phyloP scores from a whole-genome alignment of 164 flowering plant genomes.

The Umbellularia californica region DNA sequence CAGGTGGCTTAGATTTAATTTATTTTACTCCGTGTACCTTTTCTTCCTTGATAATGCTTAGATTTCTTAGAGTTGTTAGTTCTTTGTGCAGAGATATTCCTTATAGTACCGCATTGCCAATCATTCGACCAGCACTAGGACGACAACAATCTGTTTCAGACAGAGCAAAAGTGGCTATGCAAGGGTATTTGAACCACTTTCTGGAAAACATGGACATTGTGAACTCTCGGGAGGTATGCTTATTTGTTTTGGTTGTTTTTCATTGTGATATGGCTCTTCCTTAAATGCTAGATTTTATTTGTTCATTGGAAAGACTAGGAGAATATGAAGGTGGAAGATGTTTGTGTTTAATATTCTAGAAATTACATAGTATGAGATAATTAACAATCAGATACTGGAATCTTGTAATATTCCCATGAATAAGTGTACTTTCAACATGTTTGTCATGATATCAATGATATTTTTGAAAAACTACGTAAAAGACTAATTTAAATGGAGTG shows the following conservation, averaged over 20 bases:
- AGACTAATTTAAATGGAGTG: too few species aligned
- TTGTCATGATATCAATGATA: too few species aligned
- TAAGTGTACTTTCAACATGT: too few species aligned
- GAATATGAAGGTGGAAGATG: too few species aligned
- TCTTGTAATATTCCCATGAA: too few species aligned
- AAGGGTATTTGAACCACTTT: conserved; percentile 88
- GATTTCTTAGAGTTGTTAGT: conserved; percentile 29
- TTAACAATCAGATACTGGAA: too few species aligned
- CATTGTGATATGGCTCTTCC: background rate
- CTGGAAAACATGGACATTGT: conserved; percentile 86
- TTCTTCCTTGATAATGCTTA: conserved; percentile 22
- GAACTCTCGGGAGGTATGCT: conserved; percentile 78
- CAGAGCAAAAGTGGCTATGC: conserved; percentile 90
- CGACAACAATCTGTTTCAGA: conserved; percentile 90
- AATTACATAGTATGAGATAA: too few species aligned
- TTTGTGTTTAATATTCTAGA: too few species aligned
- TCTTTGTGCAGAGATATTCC: conserved; percentile 86
- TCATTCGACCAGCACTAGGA: conserved; percentile 85
- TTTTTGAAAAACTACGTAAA: too few species aligned
- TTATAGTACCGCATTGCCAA: conserved; percentile 88
- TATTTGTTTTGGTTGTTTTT: background rate
- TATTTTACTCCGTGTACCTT: background rate
- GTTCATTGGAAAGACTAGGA: too few species aligned
- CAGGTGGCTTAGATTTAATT: conserved; percentile 39
- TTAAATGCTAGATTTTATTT: background rate